Evolutionary conservation across 2,329 filamentous ascomycete genomes (phyloP).

Genomic region (Fusarium tjaetaba): DNA sequence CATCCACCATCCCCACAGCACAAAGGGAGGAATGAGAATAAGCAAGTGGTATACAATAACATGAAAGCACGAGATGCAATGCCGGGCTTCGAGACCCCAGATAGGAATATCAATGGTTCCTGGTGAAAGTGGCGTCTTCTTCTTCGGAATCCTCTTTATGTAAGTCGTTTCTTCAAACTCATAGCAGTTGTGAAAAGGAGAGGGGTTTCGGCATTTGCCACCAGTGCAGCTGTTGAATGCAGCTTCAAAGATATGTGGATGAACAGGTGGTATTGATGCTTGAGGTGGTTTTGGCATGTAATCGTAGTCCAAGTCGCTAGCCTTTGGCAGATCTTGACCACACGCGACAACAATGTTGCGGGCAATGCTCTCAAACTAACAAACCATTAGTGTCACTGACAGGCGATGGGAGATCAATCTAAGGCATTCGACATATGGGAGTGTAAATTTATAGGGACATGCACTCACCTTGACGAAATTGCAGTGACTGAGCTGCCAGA

Average conservation of each 20-base stretch:
- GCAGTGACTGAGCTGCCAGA: slow-evolving; percentile 16
- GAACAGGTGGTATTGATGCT: background rate
- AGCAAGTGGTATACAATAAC: slow-evolving; percentile 8
- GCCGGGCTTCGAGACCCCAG: slow-evolving; percentile 9
- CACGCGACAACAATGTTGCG: slow-evolving; percentile 6
- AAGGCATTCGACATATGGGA: background rate
- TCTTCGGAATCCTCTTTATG: slow-evolving; percentile 13
- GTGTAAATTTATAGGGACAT: background rate
- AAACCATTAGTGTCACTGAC: background rate
- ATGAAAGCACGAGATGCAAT: slow-evolving; percentile 9
- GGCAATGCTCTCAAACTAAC: slow-evolving; percentile 1
- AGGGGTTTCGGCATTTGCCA: background rate
- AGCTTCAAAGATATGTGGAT: slow-evolving; percentile 12
- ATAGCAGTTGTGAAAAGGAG: slow-evolving; percentile 10
- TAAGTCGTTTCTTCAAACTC: slow-evolving; percentile 10
- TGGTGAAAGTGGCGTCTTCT: background rate
- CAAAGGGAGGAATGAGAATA: slow-evolving; percentile 5
- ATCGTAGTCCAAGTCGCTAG: background rate
- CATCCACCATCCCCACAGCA: slow-evolving; percentile 4
- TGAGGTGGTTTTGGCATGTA: slow-evolving; percentile 11
- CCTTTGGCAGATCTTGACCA: background rate
- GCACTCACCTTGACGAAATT: slow-evolving; percentile 10
- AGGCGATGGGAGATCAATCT: too few species aligned
- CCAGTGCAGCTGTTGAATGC: slow-evolving; percentile 5
- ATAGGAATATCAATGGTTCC: background rate